Evolutionary conservation across 2,329 filamentous ascomycete species (phyloP), one percentile per base, ranked within the genome.

Genomic region (Zasmidium angulare): DNA sequence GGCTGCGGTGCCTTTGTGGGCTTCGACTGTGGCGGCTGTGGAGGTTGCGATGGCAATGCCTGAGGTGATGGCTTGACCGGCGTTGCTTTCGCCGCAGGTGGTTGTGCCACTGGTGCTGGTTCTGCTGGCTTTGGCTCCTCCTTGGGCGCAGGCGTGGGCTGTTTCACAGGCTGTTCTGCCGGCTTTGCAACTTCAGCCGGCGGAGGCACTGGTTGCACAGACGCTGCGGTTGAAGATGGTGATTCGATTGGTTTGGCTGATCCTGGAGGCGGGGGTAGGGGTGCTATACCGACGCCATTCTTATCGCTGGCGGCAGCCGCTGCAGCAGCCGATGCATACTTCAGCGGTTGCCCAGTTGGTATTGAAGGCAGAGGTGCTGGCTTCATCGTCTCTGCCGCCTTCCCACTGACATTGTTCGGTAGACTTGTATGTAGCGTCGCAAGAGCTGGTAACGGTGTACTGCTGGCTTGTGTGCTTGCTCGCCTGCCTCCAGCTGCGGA

Each of bases 301-400:
- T 91, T 93, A 77, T 96, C 92, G 74, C 86, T 92, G 49, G 93
- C 91, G 0, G 95, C 93, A 0, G 93, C 95, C 0, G 95, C 95
- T 0, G 95, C 95, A 0, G 95, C 95, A 0, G 95, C 95, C 40
- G 95, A 98, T 48, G 95, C 95, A 74, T 99, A 99, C 77, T 98
- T 98, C 66, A 99, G 81, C 1, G 90, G 91, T 74, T 98, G 93
- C 50, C 92, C 92, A 2, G 91, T 89, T 6, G 90, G 87, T 74
- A 93, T 86, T 60, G 90, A 87, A 1, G 95, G 95, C 68, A 93
- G 78, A 19, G 91, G 88, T 19, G 95, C 95, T 12, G 95, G 93
- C 79, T 98, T 99, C 93, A 98, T 98, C 55, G 82, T 79, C 47
- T 81, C 82, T 55, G 81, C 82, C 58, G 83, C 78, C 53, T 82